Base-by-base conservation (phyloP, 306 rosid species). In the Astragalus glycyphyllos region DNA sequence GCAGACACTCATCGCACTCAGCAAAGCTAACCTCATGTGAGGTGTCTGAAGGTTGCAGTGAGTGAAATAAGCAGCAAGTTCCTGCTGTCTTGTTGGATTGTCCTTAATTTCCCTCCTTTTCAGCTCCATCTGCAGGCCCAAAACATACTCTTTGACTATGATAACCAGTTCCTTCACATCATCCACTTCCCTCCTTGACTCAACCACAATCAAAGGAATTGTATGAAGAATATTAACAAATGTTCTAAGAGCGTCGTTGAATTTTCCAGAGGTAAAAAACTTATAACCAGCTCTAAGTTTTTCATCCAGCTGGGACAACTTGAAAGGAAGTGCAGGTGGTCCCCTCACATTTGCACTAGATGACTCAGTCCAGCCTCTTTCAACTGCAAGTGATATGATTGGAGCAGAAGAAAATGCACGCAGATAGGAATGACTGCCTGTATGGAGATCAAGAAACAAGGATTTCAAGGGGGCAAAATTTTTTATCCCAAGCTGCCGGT, bases 41-140 rank as follows among this genome's bases (percentile, higher is more conserved):
- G 98, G 93, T 74, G 77, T 8, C 62, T 90, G 98, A 79, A 92
- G 97, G 80, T 90, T 84, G 84, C 98, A 92, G 83, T 92, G 97
- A 12, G 98, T 92, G 80, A 92, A 92, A 86, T 92, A 92, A 38
- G 98, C 96, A 3, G 98, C 98, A 59, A 92, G 97, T 86, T 92
- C 98, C 81, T 88, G 96, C 77, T 86, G 96, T 15, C 90, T 88
- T 50, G 72, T 74, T 7, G 85, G 85, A 78, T 85, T 31, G 70
- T 86, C 96, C 77, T 67, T 82, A 1, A 80, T 32, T 70, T 92
- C 98, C 86, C 86, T 85, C 77, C 96, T 88, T 81, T 71, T 83
- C 58, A 90, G 86, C 83, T 88, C 98, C 77, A 92, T 90, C 68
- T 92, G 83, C 81, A 85, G 71, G 71, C 88, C 98, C 78, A 90